phyloP scores from a whole-genome alignment of 2,329 filamentous ascomycete genomes.

The Penicillium sclerotigenum region DNA sequence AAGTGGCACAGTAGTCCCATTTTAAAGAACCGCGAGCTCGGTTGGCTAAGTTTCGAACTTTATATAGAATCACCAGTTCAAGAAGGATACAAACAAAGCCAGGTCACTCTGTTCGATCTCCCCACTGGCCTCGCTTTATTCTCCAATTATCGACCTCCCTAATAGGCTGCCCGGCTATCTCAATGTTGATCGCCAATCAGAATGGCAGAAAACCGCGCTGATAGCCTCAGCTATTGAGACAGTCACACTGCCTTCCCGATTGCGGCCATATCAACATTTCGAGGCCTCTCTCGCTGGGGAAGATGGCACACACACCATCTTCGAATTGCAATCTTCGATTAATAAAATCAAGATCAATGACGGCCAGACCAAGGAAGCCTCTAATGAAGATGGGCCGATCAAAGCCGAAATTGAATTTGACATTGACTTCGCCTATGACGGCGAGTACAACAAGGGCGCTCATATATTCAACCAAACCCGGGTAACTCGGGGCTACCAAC shows the following conservation, averaged over 20 bases:
- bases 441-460: conserved; percentile 20
- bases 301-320: conserved; percentile 74
- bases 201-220: conserved; percentile 78
- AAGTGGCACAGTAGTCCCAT: conserved; percentile 21
- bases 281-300: conserved; percentile 51
- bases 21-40: not conserved
- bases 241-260: conserved; percentile 69
- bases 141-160: conserved; percentile 69
- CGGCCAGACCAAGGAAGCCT: not conserved
- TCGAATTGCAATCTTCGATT: conserved; percentile 67
- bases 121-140: conserved; percentile 69
- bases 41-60: conserved; percentile 38
- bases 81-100: conserved; percentile 70
- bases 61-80: conserved; percentile 54
- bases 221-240: conserved; percentile 75
- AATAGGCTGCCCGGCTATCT: conserved; percentile 56
- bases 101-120: conserved; percentile 67
- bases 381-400: conserved; percentile 11
- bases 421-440: conserved; percentile 39
- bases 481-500: conserved; percentile 30
- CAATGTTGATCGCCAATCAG: conserved; percentile 59
- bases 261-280: conserved; percentile 37
- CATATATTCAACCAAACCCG: conserved; percentile 39
- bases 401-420: conserved; percentile 34
- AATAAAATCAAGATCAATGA: conserved; percentile 29